phyloP scores from a whole-genome alignment of 768 basidiomycete species.

The Russula sp. region DNA sequence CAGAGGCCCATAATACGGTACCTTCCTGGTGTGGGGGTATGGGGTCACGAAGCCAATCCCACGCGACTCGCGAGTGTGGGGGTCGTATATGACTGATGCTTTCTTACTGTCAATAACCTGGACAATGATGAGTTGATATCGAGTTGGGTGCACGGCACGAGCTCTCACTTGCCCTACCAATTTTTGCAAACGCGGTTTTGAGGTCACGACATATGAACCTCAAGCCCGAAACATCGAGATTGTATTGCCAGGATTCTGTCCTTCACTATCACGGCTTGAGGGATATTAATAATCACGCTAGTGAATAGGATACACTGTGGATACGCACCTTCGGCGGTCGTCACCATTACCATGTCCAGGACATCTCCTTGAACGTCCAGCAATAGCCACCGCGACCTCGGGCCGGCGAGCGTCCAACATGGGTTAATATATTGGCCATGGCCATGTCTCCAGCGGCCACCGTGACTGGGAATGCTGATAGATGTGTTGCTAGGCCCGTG shows the following conservation, averaged over 20 bases:
- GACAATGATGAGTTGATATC: neutral
- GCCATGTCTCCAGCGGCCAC: slow-evolving; percentile 44
- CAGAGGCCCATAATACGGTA: slow-evolving; percentile 94
- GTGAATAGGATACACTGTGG: neutral
- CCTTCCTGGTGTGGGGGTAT: slow-evolving; percentile 89
- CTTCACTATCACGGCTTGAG: slow-evolving; percentile 37
- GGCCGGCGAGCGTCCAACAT: slow-evolving; percentile 45
- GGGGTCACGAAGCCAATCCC: slow-evolving; percentile 89
- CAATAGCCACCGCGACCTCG: slow-evolving; percentile 45
- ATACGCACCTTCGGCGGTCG: slow-evolving; percentile 57
- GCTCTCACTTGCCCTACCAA: slow-evolving; percentile 64
- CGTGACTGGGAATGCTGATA: slow-evolving; percentile 75
- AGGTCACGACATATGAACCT: slow-evolving; percentile 70
- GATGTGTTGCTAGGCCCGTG: slow-evolving; percentile 50
- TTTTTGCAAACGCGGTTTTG: slow-evolving; percentile 83
- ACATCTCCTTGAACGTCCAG: slow-evolving; percentile 72
- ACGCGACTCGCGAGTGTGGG: slow-evolving; percentile 66
- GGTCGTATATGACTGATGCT: slow-evolving; percentile 63
- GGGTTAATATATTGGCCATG: slow-evolving; percentile 53
- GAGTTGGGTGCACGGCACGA: slow-evolving; percentile 1
- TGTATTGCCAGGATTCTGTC: slow-evolving; percentile 60
- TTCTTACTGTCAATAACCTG: slow-evolving; percentile 71
- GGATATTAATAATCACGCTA: neutral
- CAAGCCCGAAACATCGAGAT: slow-evolving; percentile 60
- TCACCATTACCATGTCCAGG: slow-evolving; percentile 49